Evolutionary conservation across 192 early-diverging fungal genomes (phyloP).

Genomic region (Gamsiella multidivaricata): DNA sequence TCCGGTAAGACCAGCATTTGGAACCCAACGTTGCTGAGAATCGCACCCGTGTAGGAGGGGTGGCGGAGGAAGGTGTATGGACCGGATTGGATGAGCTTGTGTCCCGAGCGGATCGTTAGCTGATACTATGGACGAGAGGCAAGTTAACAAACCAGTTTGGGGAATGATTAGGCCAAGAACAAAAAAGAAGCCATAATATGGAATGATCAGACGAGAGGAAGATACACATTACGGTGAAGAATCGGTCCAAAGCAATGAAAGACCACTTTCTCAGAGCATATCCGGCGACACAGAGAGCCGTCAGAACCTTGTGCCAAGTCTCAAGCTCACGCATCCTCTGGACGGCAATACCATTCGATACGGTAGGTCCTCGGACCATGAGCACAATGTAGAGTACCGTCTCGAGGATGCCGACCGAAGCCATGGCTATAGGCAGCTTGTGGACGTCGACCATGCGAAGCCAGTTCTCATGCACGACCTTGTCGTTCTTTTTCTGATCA

Average conservation of each 20-base stretch:
- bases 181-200: neutral
- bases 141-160: no score
- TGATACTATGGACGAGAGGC: no score
- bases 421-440: neutral
- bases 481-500: constrained; percentile 1
- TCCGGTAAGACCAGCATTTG: constrained; percentile 4
- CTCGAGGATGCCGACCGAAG: neutral
- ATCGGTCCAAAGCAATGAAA: constrained; percentile 23
- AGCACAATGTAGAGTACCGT: neutral
- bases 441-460: neutral
- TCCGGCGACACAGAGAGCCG: neutral
- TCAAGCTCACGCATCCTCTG: constrained; percentile 1
- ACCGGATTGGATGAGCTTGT: constrained; percentile 9
- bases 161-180: no score
- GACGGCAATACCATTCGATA: neutral
- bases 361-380: neutral
- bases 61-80: constrained; percentile 25
- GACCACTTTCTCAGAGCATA: constrained; percentile 30
- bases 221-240: constrained; percentile 40
- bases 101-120: constrained; percentile 15
- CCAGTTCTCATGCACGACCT: neutral
- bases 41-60: constrained; percentile 19
- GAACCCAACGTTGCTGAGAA: neutral
- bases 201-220: no score
- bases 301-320: constrained; percentile 9